phyloP scores from a whole-genome alignment of 306 rosid species.

The Dryas alaskensis region DNA sequence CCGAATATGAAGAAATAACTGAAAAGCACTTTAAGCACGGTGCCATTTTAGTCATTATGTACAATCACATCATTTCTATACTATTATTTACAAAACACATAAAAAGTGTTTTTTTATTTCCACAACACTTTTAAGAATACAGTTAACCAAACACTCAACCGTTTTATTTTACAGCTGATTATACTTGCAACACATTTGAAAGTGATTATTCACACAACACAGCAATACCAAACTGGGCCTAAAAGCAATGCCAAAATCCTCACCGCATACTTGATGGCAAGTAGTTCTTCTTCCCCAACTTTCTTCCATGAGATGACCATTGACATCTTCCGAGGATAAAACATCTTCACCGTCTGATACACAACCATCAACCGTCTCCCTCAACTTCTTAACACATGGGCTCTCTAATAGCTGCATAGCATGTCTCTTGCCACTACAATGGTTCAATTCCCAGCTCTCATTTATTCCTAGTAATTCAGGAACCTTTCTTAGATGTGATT shows the following conservation, averaged over 20 bases:
- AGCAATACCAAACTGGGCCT: too few relatives aligned
- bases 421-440: conserved; percentile 43
- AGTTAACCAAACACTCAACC: too few relatives aligned
- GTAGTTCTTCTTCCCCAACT: conserved; percentile 55
- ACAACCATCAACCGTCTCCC: conserved; percentile 34
- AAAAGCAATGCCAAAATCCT: conserved; percentile 33
- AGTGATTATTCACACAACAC: too few relatives aligned
- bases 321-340: conserved; percentile 25
- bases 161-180: too few relatives aligned
- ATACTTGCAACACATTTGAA: too few relatives aligned
- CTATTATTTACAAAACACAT: too few relatives aligned
- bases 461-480: conserved; percentile 22
- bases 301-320: conserved; percentile 56
- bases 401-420: conserved; percentile 42
- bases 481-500: conserved; percentile 9
- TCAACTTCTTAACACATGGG: conserved; percentile 53
- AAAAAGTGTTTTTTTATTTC: too few relatives aligned
- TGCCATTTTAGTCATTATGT: too few relatives aligned
- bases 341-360: conserved; percentile 18
- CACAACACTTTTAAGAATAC: too few relatives aligned
- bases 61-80: too few relatives aligned
- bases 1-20: too few relatives aligned
- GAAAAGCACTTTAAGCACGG: too few relatives aligned
- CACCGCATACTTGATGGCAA: conserved; percentile 53
- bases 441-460: conserved; percentile 31